phyloP scores from a whole-genome alignment of 2,329 filamentous ascomycete genomes.

The Diaporthe vexans region DNA sequence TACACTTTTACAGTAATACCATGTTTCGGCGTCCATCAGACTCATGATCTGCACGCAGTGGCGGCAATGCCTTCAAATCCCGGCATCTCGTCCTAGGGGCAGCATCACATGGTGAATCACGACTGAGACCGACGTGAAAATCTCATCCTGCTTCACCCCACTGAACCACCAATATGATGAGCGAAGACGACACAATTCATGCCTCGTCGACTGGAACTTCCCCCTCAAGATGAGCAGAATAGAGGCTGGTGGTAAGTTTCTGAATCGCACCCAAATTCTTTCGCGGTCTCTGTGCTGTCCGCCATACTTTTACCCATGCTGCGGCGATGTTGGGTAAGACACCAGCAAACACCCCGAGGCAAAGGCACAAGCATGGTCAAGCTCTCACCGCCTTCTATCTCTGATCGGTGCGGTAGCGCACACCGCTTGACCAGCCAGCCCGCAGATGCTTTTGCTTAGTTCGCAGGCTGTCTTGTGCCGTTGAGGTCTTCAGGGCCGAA shows the following conservation, averaged over 20 bases:
- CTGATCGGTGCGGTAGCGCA: background rate
- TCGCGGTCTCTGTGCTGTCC: too few relatives aligned
- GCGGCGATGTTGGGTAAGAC: background rate
- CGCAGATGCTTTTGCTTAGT: background rate
- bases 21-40: background rate
- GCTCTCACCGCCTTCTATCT: background rate
- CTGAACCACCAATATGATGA: too few relatives aligned
- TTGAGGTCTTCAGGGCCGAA: constrained; percentile 45
- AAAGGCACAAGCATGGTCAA: background rate
- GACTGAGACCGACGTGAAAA: background rate
- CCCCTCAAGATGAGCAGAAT: background rate
- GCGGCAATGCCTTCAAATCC: too few relatives aligned
- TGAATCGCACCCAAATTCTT: too few relatives aligned
- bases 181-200: background rate
- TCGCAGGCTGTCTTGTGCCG: constrained; percentile 33
- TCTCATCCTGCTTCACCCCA: background rate
- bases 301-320: background rate
- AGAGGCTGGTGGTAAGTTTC: background rate
- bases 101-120: background rate
- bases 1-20: background rate
- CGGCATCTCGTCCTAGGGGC: background rate
- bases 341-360: background rate
- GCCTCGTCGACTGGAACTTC: background rate
- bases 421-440: too few relatives aligned
- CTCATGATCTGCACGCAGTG: background rate